phyloP scores from a whole-genome alignment of 768 basidiomycete genomes.

The Lentinula boryana region DNA sequence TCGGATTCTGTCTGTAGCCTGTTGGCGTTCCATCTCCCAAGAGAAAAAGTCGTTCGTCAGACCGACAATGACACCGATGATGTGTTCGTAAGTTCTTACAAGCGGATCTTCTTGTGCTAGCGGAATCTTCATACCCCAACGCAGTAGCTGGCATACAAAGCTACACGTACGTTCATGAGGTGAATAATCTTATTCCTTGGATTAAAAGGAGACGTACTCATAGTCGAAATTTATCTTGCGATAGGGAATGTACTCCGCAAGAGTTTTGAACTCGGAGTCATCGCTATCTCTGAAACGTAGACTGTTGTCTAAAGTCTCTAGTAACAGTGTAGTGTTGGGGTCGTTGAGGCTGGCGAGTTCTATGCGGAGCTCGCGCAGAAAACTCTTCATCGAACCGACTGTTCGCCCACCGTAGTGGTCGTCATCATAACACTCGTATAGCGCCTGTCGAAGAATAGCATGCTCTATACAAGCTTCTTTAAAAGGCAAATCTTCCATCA shows the following conservation, averaged over 20 bases:
- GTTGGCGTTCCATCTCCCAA: slow-evolving; percentile 18
- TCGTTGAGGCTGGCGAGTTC: not conserved
- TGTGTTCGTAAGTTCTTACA: slow-evolving; percentile 12
- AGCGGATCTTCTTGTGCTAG: slow-evolving; percentile 7
- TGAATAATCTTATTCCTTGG: too few species aligned
- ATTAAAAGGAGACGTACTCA: not conserved
- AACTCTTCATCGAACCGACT: not conserved
- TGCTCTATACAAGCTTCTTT: slow-evolving; percentile 13
- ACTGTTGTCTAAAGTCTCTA: not conserved
- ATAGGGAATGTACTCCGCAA: slow-evolving; percentile 3
- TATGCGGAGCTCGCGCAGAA: not conserved
- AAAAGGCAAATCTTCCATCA: slow-evolving; percentile 18
- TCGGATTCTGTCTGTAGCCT: slow-evolving; percentile 15
- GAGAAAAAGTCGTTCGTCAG: slow-evolving; percentile 21
- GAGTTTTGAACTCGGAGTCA: not conserved
- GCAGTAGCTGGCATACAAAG: slow-evolving; percentile 14
- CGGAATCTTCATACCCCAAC: slow-evolving; percentile 15
- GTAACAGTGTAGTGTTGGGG: not conserved
- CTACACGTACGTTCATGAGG: not conserved
- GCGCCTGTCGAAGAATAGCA: slow-evolving; percentile 5
- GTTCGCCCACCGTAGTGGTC: not conserved
- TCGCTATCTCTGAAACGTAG: not conserved
- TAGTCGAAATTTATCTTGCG: slow-evolving; percentile 4
- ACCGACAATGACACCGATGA: slow-evolving; percentile 14
- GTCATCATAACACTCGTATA: not conserved